Base-by-base conservation (phyloP, 495 filamentous ascomycete species). In the Mytilinidion resinicola region DNA sequence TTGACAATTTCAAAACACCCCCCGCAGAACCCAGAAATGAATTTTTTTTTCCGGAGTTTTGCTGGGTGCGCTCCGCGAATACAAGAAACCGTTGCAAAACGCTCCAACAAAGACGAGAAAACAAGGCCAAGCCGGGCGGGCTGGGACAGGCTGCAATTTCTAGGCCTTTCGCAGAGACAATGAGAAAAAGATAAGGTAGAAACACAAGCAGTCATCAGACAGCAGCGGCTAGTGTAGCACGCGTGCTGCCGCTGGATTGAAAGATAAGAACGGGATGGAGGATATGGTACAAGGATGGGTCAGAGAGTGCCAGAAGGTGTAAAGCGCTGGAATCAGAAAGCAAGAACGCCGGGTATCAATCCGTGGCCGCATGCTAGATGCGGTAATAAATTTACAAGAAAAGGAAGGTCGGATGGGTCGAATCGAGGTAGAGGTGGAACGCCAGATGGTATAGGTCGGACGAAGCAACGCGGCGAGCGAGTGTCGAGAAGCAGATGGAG, bases 241-340 rank as follows among this genome's bases (percentile, higher is more conserved):
- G 46, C 46, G 12, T 20, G 17, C 46, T 49, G 46, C 46, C 14
- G 25, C 21, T 21, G 20, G 42, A 46, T 46, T 6, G 12, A 46
- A 46, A 46, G 8, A 7, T 4, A 30, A 49, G 12, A 19, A 14
- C 46, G 46, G 33, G n/a, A 49, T 42, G 39, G 12, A 49, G 15
- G 46, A 49, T 49, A 49, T 49, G 46, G 21, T 49, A 49, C 46
- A 49, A 49, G 15, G 25, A 30, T 49, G 46, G 46, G 15, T 14
- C 9, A 49, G 9, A 30, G 46, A 49, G 17, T 49, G 46, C 46
- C 46, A 49, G 46, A 49, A 49, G 14, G 15, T n/a, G 46, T 21
- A 49, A 30, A 30, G 25, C 25, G 25, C 25, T 2, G 3, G 6
- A 30, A 30, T 30, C 25, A 30, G 25, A 6, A 6, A 30, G 6